Evolutionary conservation across 73 alveolate genomes (phyloP).

Genomic region (Blepharisma stoltei): DNA sequence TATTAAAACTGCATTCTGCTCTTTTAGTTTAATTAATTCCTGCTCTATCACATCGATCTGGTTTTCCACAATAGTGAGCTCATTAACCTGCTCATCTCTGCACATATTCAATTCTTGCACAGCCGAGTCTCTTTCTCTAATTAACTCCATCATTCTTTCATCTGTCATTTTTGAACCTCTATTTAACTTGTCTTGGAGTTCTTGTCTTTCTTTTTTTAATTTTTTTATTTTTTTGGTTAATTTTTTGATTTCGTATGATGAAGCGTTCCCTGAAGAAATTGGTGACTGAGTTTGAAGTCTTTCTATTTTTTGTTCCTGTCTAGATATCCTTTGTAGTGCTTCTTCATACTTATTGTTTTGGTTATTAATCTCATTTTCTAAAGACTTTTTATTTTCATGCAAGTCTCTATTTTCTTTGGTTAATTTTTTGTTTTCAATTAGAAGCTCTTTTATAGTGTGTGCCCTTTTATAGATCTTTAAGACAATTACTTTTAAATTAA

Average conservation of each 20-base stretch:
- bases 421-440: too few species aligned
- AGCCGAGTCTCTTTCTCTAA: constrained; percentile 11
- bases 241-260: not conserved
- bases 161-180: not conserved
- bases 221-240: not conserved
- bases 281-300: not conserved
- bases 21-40: not conserved
- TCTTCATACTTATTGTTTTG: too few species aligned
- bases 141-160: not conserved
- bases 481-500: too few species aligned
- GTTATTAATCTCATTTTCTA: too few species aligned
- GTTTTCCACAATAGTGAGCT: not conserved
- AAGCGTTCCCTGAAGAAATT: too few species aligned
- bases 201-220: not conserved
- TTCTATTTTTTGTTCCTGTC: not conserved
- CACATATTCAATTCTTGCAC: not conserved
- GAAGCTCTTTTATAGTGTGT: too few species aligned
- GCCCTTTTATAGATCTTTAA: too few species aligned
- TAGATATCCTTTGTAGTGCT: too few species aligned
- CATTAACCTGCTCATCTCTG: not conserved
- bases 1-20: not conserved
- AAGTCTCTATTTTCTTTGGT: too few species aligned
- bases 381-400: too few species aligned
- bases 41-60: constrained; percentile 1
- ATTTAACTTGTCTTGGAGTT: constrained; percentile 9